These are phyloP conservation scores for Paraleonurus japonicus DNA, from an alignment of 257 asterid species.

Conservation along the genomic window DNA sequence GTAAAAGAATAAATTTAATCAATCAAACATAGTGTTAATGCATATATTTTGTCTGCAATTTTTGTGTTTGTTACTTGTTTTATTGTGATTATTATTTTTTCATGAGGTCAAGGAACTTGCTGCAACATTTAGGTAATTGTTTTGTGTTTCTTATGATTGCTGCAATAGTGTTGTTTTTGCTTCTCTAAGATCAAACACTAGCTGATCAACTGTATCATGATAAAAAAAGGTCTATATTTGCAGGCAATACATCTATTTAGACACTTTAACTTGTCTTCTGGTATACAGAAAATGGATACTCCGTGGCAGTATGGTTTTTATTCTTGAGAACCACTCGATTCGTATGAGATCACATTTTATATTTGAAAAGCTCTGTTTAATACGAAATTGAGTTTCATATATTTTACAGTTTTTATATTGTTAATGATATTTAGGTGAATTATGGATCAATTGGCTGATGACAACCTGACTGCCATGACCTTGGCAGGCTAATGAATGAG, in stretches of 20 bases:
- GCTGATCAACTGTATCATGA: constrained; percentile 9
- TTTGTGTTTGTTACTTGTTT: not conserved
- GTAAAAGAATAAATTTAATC: constrained; percentile 28
- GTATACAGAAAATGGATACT: not conserved
- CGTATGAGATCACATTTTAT: not conserved
- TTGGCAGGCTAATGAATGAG: not conserved
- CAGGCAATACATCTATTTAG: not conserved
- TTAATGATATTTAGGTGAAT: constrained; percentile 2
- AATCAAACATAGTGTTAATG: constrained; percentile 1
- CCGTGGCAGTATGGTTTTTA: constrained; percentile 12
- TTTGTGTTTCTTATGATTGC: not conserved
- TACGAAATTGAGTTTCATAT: not conserved
- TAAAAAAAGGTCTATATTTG: constrained; percentile 4
- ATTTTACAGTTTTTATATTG: not conserved
- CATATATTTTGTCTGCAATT: constrained; percentile 4
- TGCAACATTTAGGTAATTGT: not conserved
- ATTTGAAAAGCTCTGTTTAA: not conserved
- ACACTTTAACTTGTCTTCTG: not conserved
- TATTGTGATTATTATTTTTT: not conserved
- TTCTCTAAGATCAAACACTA: not conserved
- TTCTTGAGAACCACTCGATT: not conserved
- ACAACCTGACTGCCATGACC: constrained; percentile 5
- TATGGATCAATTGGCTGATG: not conserved
- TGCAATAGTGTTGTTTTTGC: not conserved
- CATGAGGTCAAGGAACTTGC: not conserved